Percentiles rank a stretch among this genome's conserved stretches.
phyloP scores from a whole-genome alignment of 2,329 filamentous ascomycete species.

The Cercospora sp. region DNA sequence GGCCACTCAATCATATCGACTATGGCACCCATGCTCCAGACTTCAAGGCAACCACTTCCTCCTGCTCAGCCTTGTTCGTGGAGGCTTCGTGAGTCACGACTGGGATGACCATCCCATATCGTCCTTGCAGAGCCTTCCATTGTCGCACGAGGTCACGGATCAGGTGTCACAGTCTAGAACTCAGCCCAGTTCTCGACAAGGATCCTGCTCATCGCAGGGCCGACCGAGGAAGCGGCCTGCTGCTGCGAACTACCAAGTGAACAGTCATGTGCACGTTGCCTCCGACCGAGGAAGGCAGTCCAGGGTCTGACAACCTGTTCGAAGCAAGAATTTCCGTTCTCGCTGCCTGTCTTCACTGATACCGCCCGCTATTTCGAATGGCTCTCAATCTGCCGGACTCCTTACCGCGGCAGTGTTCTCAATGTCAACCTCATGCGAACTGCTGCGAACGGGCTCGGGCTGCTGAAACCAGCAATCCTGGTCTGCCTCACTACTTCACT shows the following conservation, averaged over 20 bases:
- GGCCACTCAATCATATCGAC: not conserved
- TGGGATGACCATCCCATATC: not conserved
- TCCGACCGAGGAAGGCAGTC: not conserved
- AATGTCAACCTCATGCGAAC: slow-evolving; percentile 7
- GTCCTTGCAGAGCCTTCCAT: not conserved
- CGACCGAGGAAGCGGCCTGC: no score
- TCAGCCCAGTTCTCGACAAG: not conserved
- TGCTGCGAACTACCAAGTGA: not conserved
- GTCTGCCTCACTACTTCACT: slow-evolving; percentile 1
- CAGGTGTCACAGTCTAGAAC: not conserved
- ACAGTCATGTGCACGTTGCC: not conserved
- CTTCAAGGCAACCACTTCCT: not conserved
- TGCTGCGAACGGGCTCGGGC: not conserved
- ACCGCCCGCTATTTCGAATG: not conserved
- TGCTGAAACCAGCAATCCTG: not conserved
- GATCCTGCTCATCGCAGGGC: not conserved
- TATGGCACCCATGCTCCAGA: not conserved
- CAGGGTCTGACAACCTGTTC: not conserved
- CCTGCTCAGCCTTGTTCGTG: not conserved
- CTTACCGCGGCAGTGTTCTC: not conserved
- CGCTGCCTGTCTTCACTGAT: not conserved
- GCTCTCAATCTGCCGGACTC: not conserved
- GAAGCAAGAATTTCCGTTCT: not conserved
- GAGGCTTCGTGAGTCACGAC: not conserved
- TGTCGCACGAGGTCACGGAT: not conserved